Evolutionary conservation across 2,329 filamentous ascomycete species (phyloP).

Genomic region (Pseudovirgaria hyperparasitica): DNA sequence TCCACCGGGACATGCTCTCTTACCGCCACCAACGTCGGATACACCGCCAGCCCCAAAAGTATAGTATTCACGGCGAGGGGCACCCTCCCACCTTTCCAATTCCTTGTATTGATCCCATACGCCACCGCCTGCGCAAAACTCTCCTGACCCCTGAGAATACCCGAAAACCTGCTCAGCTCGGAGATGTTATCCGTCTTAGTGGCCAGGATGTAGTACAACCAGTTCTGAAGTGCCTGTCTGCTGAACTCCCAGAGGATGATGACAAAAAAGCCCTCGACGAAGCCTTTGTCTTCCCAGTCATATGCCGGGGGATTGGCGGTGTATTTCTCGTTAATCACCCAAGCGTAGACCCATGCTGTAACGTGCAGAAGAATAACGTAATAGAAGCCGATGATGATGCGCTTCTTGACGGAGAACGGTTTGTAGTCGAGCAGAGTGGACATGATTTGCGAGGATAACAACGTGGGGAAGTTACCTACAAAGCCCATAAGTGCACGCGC

Average conservation of each 20-base stretch:
- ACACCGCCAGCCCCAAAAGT: conserved; percentile 12
- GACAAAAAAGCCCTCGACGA: conserved; percentile 36
- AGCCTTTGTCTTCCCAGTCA: conserved; percentile 31
- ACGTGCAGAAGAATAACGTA: conserved; percentile 34
- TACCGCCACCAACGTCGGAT: conserved; percentile 19
- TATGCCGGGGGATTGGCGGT: conserved; percentile 27
- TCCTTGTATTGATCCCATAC: conserved; percentile 29
- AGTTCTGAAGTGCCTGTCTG: conserved; percentile 41
- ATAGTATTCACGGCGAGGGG: conserved; percentile 29
- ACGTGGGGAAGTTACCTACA: conserved; percentile 27
- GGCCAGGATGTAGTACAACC: conserved; percentile 43
- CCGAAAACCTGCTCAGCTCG: conserved; percentile 32
- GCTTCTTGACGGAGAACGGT: conserved; percentile 23
- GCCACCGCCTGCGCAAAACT: conserved; percentile 32
- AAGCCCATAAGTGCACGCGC: conserved; percentile 37
- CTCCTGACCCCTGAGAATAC: conserved; percentile 32
- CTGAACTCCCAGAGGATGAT: conserved; percentile 38
- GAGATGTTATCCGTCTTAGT: conserved; percentile 45
- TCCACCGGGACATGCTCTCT: conserved; percentile 16
- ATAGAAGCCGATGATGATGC: conserved; percentile 32
- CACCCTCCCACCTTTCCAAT: conserved; percentile 31
- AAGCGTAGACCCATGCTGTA: conserved; percentile 38
- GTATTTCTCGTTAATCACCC: conserved; percentile 41
- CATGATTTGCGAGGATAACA: conserved; percentile 34
- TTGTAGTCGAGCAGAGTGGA: conserved; percentile 34